Base-by-base conservation (phyloP, 345 rosid species). In the Pseudoturritis turrita region DNA sequence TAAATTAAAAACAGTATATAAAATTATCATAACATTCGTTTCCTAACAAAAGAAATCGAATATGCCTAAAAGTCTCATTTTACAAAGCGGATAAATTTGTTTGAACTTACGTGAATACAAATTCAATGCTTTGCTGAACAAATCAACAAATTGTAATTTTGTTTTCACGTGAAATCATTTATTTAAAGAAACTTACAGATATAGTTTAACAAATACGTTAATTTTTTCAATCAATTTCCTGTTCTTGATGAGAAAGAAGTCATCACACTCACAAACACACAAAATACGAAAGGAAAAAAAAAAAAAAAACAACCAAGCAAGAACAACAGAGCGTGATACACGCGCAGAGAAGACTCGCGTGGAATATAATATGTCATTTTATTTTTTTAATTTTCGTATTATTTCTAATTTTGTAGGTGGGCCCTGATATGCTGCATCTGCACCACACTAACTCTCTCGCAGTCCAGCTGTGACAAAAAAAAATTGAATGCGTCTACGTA, bases 401-500 rank as follows among this genome's bases (percentile, higher is more conserved):
- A 1, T 26, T 39, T 39, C 22, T 7, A 65, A 50, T 6, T 39
- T 22, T 57, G 47, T 44, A 60, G 75, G 33, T 29, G 33, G 67
- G 12, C 22, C 10, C 5, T 31, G 6, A 35, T 63, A 37, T 33
- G 63, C 18, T 62, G 76, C 29, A 43, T 28, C 55, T 62, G 71
- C 57, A 64, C 64, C 64, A 54, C 64, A 63, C 57, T 72, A 45
- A 54, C 52, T 41, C 62, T 39, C 13, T 52, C 36, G 63, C 28
- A 55, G 6, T 73, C 71, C 77, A 73, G 77, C 77, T 73, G 72
- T 64, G 53, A 72, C 6, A 0, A 29, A 19, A 60, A 19, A 60
- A 22, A 33, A 53, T 54, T 73, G 14, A 73, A 73, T 73, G 71
- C 57, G 71, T 65, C 65, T 73, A 36, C 77, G 71, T 74, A 74